Evolutionary conservation across 306 rosid genomes (phyloP).

Genomic region (Chamaecrista fasciculata): DNA sequence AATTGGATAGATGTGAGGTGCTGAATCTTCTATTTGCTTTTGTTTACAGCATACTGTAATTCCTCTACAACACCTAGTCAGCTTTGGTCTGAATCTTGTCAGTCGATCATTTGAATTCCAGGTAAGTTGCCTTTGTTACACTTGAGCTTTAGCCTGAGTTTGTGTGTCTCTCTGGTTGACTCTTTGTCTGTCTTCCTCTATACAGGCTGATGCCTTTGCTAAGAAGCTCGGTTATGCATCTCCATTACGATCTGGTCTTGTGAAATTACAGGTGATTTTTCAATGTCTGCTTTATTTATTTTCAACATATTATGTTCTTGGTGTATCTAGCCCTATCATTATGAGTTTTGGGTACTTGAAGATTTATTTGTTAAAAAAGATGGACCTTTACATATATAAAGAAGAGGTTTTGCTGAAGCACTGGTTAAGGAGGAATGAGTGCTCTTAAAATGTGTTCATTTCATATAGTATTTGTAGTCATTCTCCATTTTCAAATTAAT

Average conservation of each 20-base stretch:
- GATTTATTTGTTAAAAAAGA: no score
- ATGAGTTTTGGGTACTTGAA: not conserved
- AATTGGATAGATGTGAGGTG: not conserved
- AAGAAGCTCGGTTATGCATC: constrained; percentile 79
- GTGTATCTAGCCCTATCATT: not conserved
- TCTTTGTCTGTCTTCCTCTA: not conserved
- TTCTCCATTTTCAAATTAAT: no score
- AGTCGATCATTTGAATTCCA: constrained; percentile 94
- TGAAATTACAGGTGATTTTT: constrained; percentile 72
- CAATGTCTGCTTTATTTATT: not conserved
- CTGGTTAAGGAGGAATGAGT: no score
- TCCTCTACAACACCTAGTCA: constrained; percentile 83
- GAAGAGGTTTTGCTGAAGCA: no score
- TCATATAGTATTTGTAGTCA: no score
- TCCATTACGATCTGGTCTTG: constrained; percentile 64
- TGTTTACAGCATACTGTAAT: constrained; percentile 82
- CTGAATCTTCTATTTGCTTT: constrained; percentile 30
- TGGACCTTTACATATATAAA: no score
- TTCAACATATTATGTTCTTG: not conserved
- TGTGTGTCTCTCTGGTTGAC: not conserved
- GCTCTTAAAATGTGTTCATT: no score
- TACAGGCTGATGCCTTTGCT: constrained; percentile 89
- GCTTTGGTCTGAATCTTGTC: constrained; percentile 89
- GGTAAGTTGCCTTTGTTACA: constrained; percentile 39
- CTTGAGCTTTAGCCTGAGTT: constrained; percentile 10